A percentile compares a stretch with the other conserved stretches of the same genome.
phyloP scores from a whole-genome alignment of 495 filamentous ascomycete species.

The Hypomontagnella monticulosa region DNA sequence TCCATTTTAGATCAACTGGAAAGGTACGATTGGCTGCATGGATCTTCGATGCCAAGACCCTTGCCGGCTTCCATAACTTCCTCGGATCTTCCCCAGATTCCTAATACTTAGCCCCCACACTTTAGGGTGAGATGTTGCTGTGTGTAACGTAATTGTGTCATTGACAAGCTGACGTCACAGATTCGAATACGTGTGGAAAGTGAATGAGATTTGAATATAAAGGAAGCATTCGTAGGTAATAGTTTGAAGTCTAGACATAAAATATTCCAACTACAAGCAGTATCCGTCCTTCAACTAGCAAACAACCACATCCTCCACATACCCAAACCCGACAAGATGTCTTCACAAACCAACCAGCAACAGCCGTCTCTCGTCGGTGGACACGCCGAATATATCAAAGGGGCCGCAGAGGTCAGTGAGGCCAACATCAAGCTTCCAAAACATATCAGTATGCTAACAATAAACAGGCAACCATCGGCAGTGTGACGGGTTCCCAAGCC shows the following conservation, averaged over 20 bases:
- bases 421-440: neutral
- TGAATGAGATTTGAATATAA: neutral
- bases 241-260: neutral
- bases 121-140: conserved; percentile 29
- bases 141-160: conserved; percentile 37
- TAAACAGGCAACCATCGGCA: conserved; percentile 51
- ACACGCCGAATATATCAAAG: conserved; percentile 60
- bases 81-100: conserved; percentile 32
- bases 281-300: neutral
- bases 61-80: conserved; percentile 10
- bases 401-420: conserved; percentile 54
- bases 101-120: conserved; percentile 19
- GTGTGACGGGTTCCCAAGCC: conserved; percentile 53
- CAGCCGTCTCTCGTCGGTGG: conserved; percentile 53
- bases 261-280: neutral
- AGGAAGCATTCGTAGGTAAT: neutral
- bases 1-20: conserved; percentile 27
- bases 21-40: conserved; percentile 27
- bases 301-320: neutral
- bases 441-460: conserved; percentile 5
- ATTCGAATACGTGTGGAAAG: conserved; percentile 3
- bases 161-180: conserved; percentile 33
- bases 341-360: conserved; percentile 42
- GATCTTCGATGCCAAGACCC: conserved; percentile 40
- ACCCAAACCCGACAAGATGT: conserved; percentile 17